Base-by-base conservation (phyloP, 192 early-diverging fungal genomes). In the Rhizophlyctis rosea region DNA sequence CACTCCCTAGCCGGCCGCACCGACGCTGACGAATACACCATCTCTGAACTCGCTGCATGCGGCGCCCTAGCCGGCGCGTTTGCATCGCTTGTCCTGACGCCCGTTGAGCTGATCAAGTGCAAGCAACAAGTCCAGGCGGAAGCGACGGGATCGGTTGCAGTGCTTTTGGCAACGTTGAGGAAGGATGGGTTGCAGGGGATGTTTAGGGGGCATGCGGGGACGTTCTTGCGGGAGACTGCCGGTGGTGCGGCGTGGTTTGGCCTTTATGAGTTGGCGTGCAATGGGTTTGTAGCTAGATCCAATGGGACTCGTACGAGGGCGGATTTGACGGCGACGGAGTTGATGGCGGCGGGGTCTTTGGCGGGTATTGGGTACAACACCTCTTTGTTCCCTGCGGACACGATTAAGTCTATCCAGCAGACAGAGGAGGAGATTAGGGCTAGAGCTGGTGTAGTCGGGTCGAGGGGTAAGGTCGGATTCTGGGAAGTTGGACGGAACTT, bases 231-330 rank as follows among this genome's bases (percentile, higher is more conserved):
- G 31, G 95, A 98, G 69, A 81, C 83, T 0, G 80, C 86, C 28
- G 95, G 94, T 14, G 90, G 93, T 24, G 92, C 84, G 13, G 88
- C 86, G 30, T 98, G 95, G 95, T 98, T 98, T 66, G 94, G 95
- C 60, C 79, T 87, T 0, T 98, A 98, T 59, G 95, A 98, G 73
- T 68, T 84, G 28, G 79, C 86, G 2, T 86, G 85, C 61, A 74
- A 72, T 18, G 47, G 54, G 47, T 74, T 89, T 76, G 65, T 86
- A 60, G 50, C 59, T 3, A 55, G 49, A 16, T 13, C 56, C 7
- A 64, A 53, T 53, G 27, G 29, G 18, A 25, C 13, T 23, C 58
- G 72, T 2, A 75, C 81, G 18, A 93, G 94, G 65, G 72, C 80
- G 5, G 89, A 91, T 65, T 61, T 98, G 21, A 59, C 77, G 1